A percentile compares a stretch with the other conserved stretches of the same genome.
Conservation (phyloP, 768 basidiomycete genomes). For the Pisolithus marmoratus region DNA sequence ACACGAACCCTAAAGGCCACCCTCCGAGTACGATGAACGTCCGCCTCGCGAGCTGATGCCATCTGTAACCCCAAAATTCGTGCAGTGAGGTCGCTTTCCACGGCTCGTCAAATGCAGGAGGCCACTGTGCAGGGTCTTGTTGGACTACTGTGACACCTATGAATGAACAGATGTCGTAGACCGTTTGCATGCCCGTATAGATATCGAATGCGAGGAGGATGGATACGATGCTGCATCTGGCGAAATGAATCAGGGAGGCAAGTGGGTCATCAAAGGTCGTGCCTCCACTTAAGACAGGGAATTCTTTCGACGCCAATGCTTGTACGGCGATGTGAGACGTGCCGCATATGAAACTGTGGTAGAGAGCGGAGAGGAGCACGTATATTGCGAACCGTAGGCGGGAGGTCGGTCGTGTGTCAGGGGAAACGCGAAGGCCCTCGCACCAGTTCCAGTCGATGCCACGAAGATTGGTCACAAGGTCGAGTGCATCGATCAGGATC, state of each 20-base stretch:
- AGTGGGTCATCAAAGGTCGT: constrained; percentile 30
- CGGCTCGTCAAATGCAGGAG: constrained; percentile 28
- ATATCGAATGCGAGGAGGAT: constrained; percentile 38
- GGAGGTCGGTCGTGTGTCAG: constrained; percentile 38
- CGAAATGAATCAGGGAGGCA: constrained; percentile 18
- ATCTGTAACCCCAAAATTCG: constrained; percentile 34
- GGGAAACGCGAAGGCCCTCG: constrained; percentile 18
- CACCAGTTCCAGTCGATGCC: constrained; percentile 63
- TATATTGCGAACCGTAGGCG: constrained; percentile 32
- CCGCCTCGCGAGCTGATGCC: constrained; percentile 34
- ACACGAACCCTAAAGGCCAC: constrained; percentile 26
- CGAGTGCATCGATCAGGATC: constrained; percentile 35
- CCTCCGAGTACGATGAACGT: constrained; percentile 28
- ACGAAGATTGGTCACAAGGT: constrained; percentile 47
- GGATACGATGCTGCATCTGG: constrained; percentile 40
- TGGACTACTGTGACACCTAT: constrained; percentile 21
- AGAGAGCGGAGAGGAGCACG: constrained; percentile 29
- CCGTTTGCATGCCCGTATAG: constrained; percentile 38
- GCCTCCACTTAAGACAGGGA: constrained; percentile 19
- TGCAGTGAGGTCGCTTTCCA: constrained; percentile 32
- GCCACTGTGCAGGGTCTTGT: constrained; percentile 27
- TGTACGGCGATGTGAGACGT: constrained; percentile 41
- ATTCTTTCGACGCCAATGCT: constrained; percentile 35
- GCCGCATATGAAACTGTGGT: constrained; percentile 39
- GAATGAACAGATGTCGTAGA: constrained; percentile 19